Percentiles rank a stretch among this genome's conserved stretches.
These are phyloP conservation scores for Cytidiella melzeri DNA, from an alignment of 768 basidiomycete species.

Conservation along the genomic window DNA sequence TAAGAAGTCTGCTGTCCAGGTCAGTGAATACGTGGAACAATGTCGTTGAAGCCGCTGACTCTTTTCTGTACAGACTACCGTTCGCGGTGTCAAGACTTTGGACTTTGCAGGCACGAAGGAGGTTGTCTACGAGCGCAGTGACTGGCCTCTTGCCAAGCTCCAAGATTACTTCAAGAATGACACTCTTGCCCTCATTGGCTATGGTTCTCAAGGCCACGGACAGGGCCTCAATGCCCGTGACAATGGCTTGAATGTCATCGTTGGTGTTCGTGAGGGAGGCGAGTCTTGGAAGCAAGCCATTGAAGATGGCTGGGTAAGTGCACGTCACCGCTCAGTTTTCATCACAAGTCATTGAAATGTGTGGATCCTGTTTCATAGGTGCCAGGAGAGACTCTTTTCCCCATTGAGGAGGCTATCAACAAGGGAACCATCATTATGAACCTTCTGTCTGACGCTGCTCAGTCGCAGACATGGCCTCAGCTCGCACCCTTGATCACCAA, in stretches of 20 bases:
- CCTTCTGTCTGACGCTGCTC: conserved; percentile 98
- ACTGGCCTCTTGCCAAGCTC: conserved; percentile 97
- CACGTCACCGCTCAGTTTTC: too few species aligned
- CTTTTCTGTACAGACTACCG: conserved; percentile 17
- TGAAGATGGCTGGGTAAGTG: conserved; percentile 91
- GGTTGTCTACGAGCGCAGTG: conserved; percentile 89
- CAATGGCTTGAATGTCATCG: conserved; percentile 96
- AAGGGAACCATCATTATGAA: conserved; percentile 99
- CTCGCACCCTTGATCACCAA: conserved; percentile 94
- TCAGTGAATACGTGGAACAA: conserved; percentile 20
- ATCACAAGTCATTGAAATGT: too few species aligned
- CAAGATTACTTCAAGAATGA: conserved; percentile 99
- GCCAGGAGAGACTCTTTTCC: conserved; percentile 95
- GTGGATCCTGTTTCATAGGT: conserved; percentile 49
- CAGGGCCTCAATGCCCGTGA: conserved; percentile 99
- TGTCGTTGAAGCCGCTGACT: not conserved
- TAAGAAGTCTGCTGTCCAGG: conserved; percentile 31
- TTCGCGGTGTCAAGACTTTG: conserved; percentile 88
- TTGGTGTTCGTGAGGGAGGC: conserved; percentile 95
- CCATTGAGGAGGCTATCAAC: conserved; percentile 96
- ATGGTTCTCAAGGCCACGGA: conserved; percentile 98
- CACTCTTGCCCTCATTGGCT: conserved; percentile 97
- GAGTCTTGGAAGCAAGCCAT: conserved; percentile 95
- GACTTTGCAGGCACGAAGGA: conserved; percentile 95
- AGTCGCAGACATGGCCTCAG: conserved; percentile 90